Evolutionary conservation across 768 basidiomycete genomes (phyloP), one percentile per base, ranked within the genome.

Genomic region (Lactifluus echinatus): DNA sequence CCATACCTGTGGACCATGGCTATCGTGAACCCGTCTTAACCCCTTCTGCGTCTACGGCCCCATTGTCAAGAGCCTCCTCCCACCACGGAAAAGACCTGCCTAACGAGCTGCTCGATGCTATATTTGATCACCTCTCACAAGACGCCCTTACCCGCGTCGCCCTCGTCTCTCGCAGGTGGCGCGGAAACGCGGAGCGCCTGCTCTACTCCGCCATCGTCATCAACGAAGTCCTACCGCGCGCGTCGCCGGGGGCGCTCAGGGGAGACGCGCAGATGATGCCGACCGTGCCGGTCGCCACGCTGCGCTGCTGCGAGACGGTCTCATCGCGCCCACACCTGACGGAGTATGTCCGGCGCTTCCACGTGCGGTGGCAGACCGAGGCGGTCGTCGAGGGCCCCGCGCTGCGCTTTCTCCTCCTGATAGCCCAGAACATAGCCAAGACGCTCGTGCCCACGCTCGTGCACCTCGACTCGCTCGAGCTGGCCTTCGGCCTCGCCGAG

Each of bases 181-280:
- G 59, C 53, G 77, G 73, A 33, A 76, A 83, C 36, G 81, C 81
- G 2, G 83, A 84, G 66, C 78, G 79, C 55, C 65, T 80, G 21
- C 77, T 85, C 34, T 84, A 85, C 66, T 68, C 81, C 11, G 73
- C 74, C 50, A 72, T 83, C 58, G 62, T 63, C 59, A 74, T 85
- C 60, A 69, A 67, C 52, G 83, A 85, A 62, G 55, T 65, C 26
- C 66, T 84, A 50, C 73, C 75, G 5, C 68, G 70, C 46, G 62
- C 73, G 12, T 71, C 74, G 1, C 46, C 12, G 8, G 5, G 21
- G 3, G 79, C 75, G 2, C 66, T 55, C 33, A 39, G 21, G 31
- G 48, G 26, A n/a, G n/a, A n/a, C 42, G 26, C 49, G 11, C 36
- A 26, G 17, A 33, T 11, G 40, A 37, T 56, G 17, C 62, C 62